Base-by-base conservation (phyloP, 306 rosid species). In the Calophaca sinica region DNA sequence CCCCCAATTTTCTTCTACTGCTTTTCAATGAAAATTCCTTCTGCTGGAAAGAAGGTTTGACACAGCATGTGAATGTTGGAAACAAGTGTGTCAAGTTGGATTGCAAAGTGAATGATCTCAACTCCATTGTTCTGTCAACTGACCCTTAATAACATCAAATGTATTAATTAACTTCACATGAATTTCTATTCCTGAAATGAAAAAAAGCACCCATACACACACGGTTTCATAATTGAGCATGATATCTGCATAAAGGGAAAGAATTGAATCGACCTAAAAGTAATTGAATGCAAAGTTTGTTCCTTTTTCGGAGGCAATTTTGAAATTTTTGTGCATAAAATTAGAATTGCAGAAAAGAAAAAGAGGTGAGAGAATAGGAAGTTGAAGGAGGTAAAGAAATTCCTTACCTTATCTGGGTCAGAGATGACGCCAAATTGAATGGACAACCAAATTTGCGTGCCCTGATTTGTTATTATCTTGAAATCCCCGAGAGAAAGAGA, bases 61-160 rank as follows among this genome's bases (percentile, higher is more conserved):
- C 36, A 81, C 75, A 84, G 41, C 83, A 79, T 50, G 60, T 82
- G 70, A 73, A 53, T 62, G 79, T 70, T 84, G 88, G 87, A 79
- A 68, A 65, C 66, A 69, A 62, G 46, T 67, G 39, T 41, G 81
- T 73, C 48, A 64, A 2, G 75, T 75, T 84, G 3, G 81, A 80
- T 64, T 79, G 83, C 50, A 79, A 45, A 39, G 76, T 62, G 59
- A 79, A 76, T 64, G 85, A 26, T 76, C 62, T 82, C 10, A 77
- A 82, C 55, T 64, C 83, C 90, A 87, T 87, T 74, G 35, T 44
- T 70, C 28, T 54, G 13, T 26, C 73, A 61, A 72, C 41, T 36
- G 14, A 36, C 41, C 72, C 70, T 77, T 46, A 31, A 73, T 44
- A 66, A 73, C 41, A 48, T 20, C 26, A 20, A 20, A 20, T 20